These are phyloP conservation scores for Zea mays DNA, from an alignment of 176 grass and related monocot genomes.

Conservation along the genomic window Zm-B73-REFERENCE-NAM-5.0 NC_050103.1:112067001-112067500, in stretches of 20 bases:
- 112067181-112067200: constrained; percentile 79
- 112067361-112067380: constrained; percentile 96
- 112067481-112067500: constrained; percentile 66
- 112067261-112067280: too few relatives aligned
- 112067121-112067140: constrained; percentile 40
- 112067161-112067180: constrained; percentile 53
- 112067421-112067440: constrained; percentile 88
- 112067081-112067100: constrained; percentile 40
- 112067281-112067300: neutral
- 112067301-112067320: constrained; percentile 35
- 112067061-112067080: constrained; percentile 50
- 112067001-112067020: too few relatives aligned
- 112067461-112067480: constrained; percentile 72
- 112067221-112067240: constrained; percentile 39
- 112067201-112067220: constrained; percentile 42
- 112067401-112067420: constrained; percentile 88
- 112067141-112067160: constrained; percentile 18
- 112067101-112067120: constrained; percentile 33
- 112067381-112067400: constrained; percentile 66
- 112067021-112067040: too few relatives aligned
- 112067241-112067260: constrained; percentile 40
- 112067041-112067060: too few relatives aligned
- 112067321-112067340: constrained; percentile 36
- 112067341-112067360: constrained; percentile 72
- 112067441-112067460: constrained; percentile 78